Evolutionary conservation across 140 eudicot species (phyloP).

Genomic region (Anethum foeniculum): DNA sequence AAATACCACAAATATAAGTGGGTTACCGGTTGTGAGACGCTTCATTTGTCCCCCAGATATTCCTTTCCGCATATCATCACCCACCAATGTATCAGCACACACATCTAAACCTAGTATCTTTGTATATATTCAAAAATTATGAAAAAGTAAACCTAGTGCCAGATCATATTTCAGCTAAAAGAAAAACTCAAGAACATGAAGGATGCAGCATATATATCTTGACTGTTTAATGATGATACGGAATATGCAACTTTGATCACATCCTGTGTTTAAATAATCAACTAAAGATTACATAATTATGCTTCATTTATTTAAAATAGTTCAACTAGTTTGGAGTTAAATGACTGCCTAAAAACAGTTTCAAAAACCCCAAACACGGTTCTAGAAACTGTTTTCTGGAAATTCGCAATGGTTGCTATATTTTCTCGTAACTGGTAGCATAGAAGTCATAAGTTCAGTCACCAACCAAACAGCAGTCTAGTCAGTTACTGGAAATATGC

Average conservation of each 20-base stretch:
- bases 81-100: slow-evolving; percentile 81
- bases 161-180: slow-evolving; percentile 1
- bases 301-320: not conserved
- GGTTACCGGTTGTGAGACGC: slow-evolving; percentile 50
- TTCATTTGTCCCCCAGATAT: slow-evolving; percentile 94
- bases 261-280: not conserved
- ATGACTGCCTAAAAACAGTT: not conserved
- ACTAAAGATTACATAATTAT: not conserved
- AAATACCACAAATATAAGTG: not conserved
- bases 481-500: not conserved
- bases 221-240: not conserved
- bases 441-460: not conserved
- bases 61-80: slow-evolving; percentile 87
- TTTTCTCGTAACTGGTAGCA: not conserved
- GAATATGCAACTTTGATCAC: not conserved
- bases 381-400: not conserved
- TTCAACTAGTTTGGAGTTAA: not conserved
- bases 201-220: not conserved
- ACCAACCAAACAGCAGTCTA: not conserved
- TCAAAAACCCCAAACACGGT: not conserved
- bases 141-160: not conserved
- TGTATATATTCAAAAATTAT: slow-evolving; percentile 29
- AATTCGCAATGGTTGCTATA: not conserved
- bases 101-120: slow-evolving; percentile 83
- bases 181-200: not conserved